A percentile compares a stretch with the other conserved stretches of the same genome.
These are phyloP conservation scores for Didymella pinodella DNA, from an alignment of 2,329 filamentous ascomycete species.

Conservation along the genomic window DNA sequence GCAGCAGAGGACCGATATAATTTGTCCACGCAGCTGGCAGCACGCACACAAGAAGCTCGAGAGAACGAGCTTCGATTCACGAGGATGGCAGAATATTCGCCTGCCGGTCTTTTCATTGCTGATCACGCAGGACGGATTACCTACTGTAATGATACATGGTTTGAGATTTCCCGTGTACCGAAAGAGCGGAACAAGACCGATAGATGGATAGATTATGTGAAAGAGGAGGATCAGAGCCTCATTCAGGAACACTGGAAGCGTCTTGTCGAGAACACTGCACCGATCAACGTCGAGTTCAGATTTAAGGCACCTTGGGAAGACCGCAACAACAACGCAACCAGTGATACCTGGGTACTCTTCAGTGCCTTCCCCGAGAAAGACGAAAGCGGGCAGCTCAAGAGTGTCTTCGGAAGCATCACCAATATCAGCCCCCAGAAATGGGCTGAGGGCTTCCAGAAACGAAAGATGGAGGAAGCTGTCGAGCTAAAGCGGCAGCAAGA, in stretches of 20 bases:
- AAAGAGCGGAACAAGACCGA: slow-evolving; percentile 66
- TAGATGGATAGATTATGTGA: slow-evolving; percentile 76
- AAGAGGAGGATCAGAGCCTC: slow-evolving; percentile 68
- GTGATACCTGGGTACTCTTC: slow-evolving; percentile 80
- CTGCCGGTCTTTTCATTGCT: slow-evolving; percentile 87
- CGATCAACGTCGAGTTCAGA: slow-evolving; percentile 75
- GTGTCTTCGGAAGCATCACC: slow-evolving; percentile 81
- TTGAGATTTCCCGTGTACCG: slow-evolving; percentile 71
- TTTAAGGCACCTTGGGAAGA: slow-evolving; percentile 74
- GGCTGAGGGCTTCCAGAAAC: slow-evolving; percentile 80
- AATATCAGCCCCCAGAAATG: slow-evolving; percentile 88
- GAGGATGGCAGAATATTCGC: slow-evolving; percentile 83
- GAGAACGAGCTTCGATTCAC: slow-evolving; percentile 79
- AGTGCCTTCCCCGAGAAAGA: slow-evolving; percentile 77
- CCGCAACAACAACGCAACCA: slow-evolving; percentile 62
- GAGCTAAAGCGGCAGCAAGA: slow-evolving; percentile 83
- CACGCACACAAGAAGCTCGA: slow-evolving; percentile 64
- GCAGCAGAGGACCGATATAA: slow-evolving; percentile 80
- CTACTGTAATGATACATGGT: slow-evolving; percentile 83
- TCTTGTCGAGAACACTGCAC: slow-evolving; percentile 67
- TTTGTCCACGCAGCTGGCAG: slow-evolving; percentile 75
- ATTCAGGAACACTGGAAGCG: slow-evolving; percentile 69
- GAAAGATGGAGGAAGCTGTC: slow-evolving; percentile 79
- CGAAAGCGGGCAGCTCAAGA: slow-evolving; percentile 69
- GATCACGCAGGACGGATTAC: slow-evolving; percentile 73